phyloP scores from a whole-genome alignment of 1,284 basidiomycete species.

The Anthracocystis walkeri region DNA sequence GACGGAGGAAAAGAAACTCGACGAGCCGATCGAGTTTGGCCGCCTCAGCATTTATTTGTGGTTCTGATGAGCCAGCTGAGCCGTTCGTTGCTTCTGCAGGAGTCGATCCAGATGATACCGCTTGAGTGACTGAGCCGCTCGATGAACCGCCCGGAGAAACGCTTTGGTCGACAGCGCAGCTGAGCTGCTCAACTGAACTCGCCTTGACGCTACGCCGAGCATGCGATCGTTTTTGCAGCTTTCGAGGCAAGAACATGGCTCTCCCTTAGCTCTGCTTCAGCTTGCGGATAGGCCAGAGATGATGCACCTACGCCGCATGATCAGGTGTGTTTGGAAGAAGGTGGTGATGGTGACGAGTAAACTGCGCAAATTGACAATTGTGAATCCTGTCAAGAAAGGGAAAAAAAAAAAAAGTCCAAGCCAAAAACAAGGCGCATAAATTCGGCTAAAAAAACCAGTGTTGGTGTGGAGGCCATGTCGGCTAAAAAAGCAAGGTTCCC shows the following conservation, averaged over 20 bases:
- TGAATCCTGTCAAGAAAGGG: too few relatives aligned
- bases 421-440: conserved; percentile 7
- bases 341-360: conserved; percentile 2
- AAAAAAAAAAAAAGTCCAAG: not conserved
- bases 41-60: conserved; percentile 7
- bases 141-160: too few relatives aligned
- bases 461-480: conserved; percentile 21
- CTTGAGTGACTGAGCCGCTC: not conserved
- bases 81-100: not conserved
- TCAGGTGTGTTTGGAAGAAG: too few relatives aligned
- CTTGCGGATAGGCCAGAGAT: too few relatives aligned
- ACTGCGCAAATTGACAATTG: conserved; percentile 1
- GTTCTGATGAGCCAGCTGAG: not conserved
- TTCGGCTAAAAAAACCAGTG: not conserved
- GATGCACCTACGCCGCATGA: too few relatives aligned
- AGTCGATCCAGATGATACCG: not conserved
- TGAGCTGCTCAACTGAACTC: not conserved
- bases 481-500: too few relatives aligned
- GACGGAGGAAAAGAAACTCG: conserved; percentile 17
- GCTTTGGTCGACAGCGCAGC: too few relatives aligned
- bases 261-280: not conserved
- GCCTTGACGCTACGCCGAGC: not conserved
- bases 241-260: conserved; percentile 37
- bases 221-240: conserved; percentile 29
- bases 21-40: conserved; percentile 32